A percentile compares a stretch with the other conserved stretches of the same genome.
phyloP scores from a whole-genome alignment of 768 basidiomycete species.

The Coprinopsis strossmayeri region DNA sequence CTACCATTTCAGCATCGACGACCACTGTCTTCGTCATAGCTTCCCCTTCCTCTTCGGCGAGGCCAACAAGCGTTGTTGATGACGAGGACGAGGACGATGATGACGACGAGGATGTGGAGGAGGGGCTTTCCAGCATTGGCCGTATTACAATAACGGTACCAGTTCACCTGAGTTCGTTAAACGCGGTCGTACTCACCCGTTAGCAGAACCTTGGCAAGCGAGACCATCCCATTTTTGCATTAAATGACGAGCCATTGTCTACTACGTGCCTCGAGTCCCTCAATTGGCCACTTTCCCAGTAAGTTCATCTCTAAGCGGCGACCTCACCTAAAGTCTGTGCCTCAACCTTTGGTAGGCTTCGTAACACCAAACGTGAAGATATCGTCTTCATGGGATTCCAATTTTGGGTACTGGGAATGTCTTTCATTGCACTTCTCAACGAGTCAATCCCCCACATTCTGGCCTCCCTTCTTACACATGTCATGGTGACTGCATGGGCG shows the following conservation, averaged over 20 bases:
- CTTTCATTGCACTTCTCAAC: slow-evolving; percentile 61
- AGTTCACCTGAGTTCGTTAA: neutral
- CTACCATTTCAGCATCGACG: slow-evolving; percentile 6
- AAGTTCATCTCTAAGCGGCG: slow-evolving; percentile 17
- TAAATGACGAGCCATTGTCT: slow-evolving; percentile 29
- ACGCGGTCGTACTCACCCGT: neutral
- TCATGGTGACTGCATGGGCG: slow-evolving; percentile 69
- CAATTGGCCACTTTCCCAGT: slow-evolving; percentile 69
- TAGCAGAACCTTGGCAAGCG: neutral
- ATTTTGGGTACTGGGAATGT: slow-evolving; percentile 77
- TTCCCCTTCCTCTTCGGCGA: neutral
- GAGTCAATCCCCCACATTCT: slow-evolving; percentile 80
- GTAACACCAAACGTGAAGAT: slow-evolving; percentile 72
- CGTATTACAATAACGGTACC: neutral
- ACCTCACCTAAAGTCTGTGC: slow-evolving; percentile 5
- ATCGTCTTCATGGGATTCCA: slow-evolving; percentile 74
- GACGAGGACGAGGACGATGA: slow-evolving; percentile 13
- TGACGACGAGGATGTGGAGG: slow-evolving; percentile 5
- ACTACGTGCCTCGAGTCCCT: slow-evolving; percentile 50
- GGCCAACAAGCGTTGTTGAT: slow-evolving; percentile 11
- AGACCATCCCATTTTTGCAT: slow-evolving; percentile 17
- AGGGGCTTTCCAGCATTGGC: slow-evolving; percentile 1
- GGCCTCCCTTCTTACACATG: slow-evolving; percentile 66
- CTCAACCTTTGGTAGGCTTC: slow-evolving; percentile 36
- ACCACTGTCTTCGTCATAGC: neutral